phyloP scores from a whole-genome alignment of 2,329 filamentous ascomycete species.

The Fusarium euwallaceae region DNA sequence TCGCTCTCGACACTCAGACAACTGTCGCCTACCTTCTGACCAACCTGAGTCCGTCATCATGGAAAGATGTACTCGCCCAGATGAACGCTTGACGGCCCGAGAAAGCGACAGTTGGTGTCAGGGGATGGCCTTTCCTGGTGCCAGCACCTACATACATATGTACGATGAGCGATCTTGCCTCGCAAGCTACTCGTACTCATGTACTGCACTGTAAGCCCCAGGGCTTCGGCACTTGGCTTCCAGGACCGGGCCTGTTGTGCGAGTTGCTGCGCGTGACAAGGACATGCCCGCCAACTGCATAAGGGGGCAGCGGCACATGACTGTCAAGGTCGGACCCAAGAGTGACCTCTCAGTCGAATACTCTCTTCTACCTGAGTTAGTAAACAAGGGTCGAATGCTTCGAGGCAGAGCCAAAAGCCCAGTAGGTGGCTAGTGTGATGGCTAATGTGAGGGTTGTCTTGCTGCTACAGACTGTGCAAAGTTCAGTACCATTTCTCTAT shows the following conservation, averaged over 20 bases:
- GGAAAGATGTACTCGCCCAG: background rate
- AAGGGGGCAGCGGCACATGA: background rate
- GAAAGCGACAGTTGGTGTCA: background rate
- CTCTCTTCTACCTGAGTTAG: background rate
- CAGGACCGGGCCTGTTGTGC: background rate
- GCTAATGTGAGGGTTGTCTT: background rate
- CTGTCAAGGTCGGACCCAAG: background rate
- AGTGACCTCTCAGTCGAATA: background rate
- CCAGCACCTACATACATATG: conserved; percentile 8
- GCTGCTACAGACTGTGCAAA: background rate
- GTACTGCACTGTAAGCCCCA: background rate
- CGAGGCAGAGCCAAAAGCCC: background rate
- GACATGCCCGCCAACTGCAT: background rate
- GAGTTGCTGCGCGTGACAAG: background rate
- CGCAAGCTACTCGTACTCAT: background rate
- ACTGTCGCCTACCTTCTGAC: background rate
- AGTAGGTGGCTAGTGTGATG: background rate
- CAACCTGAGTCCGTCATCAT: too few relatives aligned
- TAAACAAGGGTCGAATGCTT: background rate
- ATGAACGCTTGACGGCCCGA: background rate
- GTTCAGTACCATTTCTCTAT: background rate
- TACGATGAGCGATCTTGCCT: conserved; percentile 2
- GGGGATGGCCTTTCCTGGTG: background rate
- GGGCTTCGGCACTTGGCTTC: background rate
- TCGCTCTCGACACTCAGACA: background rate